Conservation (phyloP, 2,329 filamentous ascomycete genomes). For the Chlorencoelia australis region DNA sequence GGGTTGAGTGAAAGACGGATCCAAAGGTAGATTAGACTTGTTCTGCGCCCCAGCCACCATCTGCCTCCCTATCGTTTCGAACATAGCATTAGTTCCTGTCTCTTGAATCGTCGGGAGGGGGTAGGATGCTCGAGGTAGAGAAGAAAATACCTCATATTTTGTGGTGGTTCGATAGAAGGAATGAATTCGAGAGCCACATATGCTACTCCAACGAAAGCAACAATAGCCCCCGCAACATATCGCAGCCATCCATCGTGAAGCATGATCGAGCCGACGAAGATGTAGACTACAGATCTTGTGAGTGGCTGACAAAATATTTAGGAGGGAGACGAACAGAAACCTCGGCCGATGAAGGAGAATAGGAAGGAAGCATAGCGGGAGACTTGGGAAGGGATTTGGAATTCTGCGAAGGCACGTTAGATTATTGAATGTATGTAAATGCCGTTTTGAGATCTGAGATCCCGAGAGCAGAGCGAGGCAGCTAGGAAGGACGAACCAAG, state of each 20-base stretch:
- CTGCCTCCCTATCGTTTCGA: conserved; percentile 32
- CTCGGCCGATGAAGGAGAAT: conserved; percentile 93
- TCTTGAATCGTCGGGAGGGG: no score
- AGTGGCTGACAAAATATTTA: conserved; percentile 1
- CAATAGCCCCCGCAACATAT: conserved; percentile 65
- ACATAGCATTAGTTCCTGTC: neutral
- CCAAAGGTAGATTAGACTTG: conserved; percentile 22
- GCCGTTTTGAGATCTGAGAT: no score
- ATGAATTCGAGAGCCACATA: conserved; percentile 72
- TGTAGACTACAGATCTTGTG: conserved; percentile 59
- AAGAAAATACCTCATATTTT: conserved; percentile 38
- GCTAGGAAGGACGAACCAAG: conserved; percentile 36
- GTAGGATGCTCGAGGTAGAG: neutral
- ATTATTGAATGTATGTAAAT: neutral
- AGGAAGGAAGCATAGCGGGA: conserved; percentile 94
- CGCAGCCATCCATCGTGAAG: conserved; percentile 57
- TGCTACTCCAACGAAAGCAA: conserved; percentile 67
- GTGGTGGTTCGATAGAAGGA: conserved; percentile 58
- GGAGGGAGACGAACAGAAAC: conserved; percentile 62
- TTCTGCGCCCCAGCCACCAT: conserved; percentile 27
- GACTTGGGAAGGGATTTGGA: conserved; percentile 88
- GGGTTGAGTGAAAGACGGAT: neutral
- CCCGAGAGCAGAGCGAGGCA: conserved; percentile 8
- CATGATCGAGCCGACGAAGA: conserved; percentile 84
- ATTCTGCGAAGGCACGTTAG: conserved; percentile 45